These are phyloP conservation scores for Cryphonectria japonica DNA, from an alignment of 2,329 filamentous ascomycete species.

Conservation along the genomic window DNA sequence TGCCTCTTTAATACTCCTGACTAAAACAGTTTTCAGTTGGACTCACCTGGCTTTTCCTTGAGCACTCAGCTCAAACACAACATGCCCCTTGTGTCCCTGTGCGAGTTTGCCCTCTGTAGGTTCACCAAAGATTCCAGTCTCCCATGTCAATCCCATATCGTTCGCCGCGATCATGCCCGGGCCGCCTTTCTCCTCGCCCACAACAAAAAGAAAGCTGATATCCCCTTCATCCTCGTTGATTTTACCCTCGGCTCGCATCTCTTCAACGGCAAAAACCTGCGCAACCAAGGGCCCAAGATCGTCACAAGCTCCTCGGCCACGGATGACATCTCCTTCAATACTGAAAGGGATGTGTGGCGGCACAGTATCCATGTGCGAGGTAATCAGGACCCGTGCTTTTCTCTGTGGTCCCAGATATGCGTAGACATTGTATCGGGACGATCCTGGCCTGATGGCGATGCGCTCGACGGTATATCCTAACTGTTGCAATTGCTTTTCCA, in stretches of 20 bases:
- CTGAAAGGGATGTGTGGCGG: conserved; percentile 58
- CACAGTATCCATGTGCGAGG: conserved; percentile 45
- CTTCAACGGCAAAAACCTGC: conserved; percentile 57
- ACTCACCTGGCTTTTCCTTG: conserved; percentile 58
- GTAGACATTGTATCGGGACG: conserved; percentile 43
- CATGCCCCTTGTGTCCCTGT: conserved; percentile 71
- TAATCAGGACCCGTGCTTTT: conserved; percentile 39
- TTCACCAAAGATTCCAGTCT: conserved; percentile 72
- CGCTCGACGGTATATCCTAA: conserved; percentile 21
- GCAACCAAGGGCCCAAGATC: conserved; percentile 50
- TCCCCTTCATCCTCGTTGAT: conserved; percentile 43
- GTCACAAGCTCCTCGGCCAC: conserved; percentile 50
- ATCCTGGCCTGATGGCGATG: conserved; percentile 25
- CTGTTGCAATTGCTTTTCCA: conserved; percentile 14
- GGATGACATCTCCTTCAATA: conserved; percentile 41
- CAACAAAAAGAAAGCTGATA: conserved; percentile 53
- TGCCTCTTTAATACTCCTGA: neutral
- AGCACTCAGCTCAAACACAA: conserved; percentile 60
- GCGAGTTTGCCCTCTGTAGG: conserved; percentile 74
- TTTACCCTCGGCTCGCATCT: conserved; percentile 39
- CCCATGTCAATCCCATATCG: conserved; percentile 53
- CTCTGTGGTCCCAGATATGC: conserved; percentile 41
- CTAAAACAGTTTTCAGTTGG: neutral
- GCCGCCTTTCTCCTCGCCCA: conserved; percentile 71
- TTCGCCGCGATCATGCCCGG: conserved; percentile 64